Conservation (phyloP, 495 filamentous ascomycete species). For the Aspergillus steynii region DNA sequence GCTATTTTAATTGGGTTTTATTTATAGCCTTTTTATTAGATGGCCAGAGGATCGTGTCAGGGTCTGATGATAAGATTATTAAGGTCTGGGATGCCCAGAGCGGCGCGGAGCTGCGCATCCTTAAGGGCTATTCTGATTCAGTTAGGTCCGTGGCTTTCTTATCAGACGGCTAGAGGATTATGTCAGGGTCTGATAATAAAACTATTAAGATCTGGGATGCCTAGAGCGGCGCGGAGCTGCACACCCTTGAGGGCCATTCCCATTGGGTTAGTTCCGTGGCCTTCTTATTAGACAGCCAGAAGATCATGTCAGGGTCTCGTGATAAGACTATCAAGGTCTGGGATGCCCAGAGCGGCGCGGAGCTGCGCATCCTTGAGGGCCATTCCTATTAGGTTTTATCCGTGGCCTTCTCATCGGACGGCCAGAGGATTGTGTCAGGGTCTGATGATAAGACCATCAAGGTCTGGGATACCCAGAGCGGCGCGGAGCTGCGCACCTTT, state of each 20-base stretch:
- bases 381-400: neutral
- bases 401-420: neutral
- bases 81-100: constrained; percentile 2
- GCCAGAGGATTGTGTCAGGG: too few relatives aligned
- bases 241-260: neutral
- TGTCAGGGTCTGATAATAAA: neutral
- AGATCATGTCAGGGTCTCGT: too few relatives aligned
- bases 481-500: neutral
- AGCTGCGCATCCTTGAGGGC: neutral
- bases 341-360: neutral
- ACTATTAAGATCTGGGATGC: constrained; percentile 1
- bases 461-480: neutral
- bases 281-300: neutral
- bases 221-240: neutral
- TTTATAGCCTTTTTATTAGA: neutral
- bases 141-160: neutral
- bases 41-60: too few relatives aligned
- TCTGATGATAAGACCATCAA: neutral
- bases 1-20: neutral
- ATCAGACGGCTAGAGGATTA: neutral
- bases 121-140: neutral
- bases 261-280: neutral
- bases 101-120: neutral
- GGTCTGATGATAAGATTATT: neutral
- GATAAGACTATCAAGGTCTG: neutral